Percentiles rank a stretch among this genome's conserved stretches.
Evolutionary conservation across 1,284 basidiomycete genomes (phyloP).

Genomic region (Ganoderma resinaceum): DNA sequence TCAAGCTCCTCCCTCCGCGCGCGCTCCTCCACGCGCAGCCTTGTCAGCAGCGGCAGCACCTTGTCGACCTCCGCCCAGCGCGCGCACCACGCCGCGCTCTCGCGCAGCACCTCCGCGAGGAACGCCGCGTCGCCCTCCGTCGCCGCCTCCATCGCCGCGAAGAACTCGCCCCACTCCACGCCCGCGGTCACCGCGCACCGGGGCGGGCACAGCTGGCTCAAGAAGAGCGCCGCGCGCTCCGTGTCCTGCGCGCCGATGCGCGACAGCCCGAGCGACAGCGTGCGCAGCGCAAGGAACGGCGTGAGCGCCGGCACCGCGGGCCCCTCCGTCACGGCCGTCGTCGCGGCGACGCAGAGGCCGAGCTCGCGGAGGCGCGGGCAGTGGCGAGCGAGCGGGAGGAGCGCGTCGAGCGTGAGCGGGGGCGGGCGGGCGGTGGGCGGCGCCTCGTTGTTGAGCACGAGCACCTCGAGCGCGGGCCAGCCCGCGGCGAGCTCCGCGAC

Average conservation of each 20-base stretch:
- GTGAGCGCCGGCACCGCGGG: not conserved
- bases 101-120: slow-evolving; percentile 23
- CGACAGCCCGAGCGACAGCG: slow-evolving; percentile 53
- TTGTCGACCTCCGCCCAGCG: slow-evolving; percentile 53
- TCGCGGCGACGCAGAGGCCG: slow-evolving; percentile 58
- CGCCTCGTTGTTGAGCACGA: slow-evolving; percentile 61
- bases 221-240: slow-evolving; percentile 55
- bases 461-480: slow-evolving; percentile 56
- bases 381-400: slow-evolving; percentile 59
- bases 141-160: slow-evolving; percentile 25
- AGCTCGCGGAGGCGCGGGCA: slow-evolving; percentile 58
- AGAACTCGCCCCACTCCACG: slow-evolving; percentile 39
- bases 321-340: slow-evolving; percentile 23
- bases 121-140: slow-evolving; percentile 23
- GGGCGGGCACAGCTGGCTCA: slow-evolving; percentile 56
- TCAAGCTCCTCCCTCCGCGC: slow-evolving; percentile 47
- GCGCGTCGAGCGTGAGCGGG: slow-evolving; percentile 55
- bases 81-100: slow-evolving; percentile 42
- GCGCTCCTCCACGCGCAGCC: slow-evolving; percentile 56
- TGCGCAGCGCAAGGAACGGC: slow-evolving; percentile 8
- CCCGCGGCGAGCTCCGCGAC: slow-evolving; percentile 56
- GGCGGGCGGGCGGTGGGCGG: slow-evolving; percentile 39
- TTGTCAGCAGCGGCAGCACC: slow-evolving; percentile 56
- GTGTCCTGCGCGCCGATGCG: slow-evolving; percentile 43
- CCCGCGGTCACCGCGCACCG: slow-evolving; percentile 47